phyloP scores from a whole-genome alignment of 1,139 yeast species.

The Waltiozyma sp. region DNA sequence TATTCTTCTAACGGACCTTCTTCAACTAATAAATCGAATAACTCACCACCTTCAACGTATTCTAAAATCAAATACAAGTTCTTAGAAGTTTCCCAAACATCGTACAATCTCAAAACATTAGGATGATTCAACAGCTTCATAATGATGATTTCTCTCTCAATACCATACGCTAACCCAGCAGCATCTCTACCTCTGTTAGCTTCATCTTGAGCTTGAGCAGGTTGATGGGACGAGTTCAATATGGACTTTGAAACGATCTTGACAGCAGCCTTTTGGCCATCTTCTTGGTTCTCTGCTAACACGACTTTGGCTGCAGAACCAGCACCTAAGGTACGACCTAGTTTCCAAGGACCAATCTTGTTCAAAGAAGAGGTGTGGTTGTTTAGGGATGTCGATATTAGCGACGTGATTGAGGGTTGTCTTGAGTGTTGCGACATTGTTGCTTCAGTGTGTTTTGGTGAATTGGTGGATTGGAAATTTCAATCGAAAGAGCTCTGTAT shows the following conservation, averaged over 20 bases:
- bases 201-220: slow-evolving; percentile 21
- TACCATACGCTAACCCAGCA: slow-evolving; percentile 63
- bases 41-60: slow-evolving; percentile 77
- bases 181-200: slow-evolving; percentile 26
- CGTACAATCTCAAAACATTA: slow-evolving; percentile 63
- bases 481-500: no score
- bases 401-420: slow-evolving; percentile 22
- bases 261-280: slow-evolving; percentile 73
- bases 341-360: slow-evolving; percentile 66
- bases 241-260: slow-evolving; percentile 66
- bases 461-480: no score
- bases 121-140: slow-evolving; percentile 74
- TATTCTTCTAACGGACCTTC: slow-evolving; percentile 70
- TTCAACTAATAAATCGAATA: slow-evolving; percentile 65
- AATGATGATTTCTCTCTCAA: slow-evolving; percentile 72
- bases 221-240: slow-evolving; percentile 20
- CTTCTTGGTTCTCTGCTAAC: slow-evolving; percentile 54
- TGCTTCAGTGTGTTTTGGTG: no score
- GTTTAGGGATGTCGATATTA: slow-evolving; percentile 20
- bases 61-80: slow-evolving; percentile 66
- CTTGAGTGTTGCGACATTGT: slow-evolving; percentile 21
- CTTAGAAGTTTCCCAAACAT: slow-evolving; percentile 76
- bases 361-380: slow-evolving; percentile 18
- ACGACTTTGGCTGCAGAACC: slow-evolving; percentile 79
- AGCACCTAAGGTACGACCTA: slow-evolving; percentile 69